Evolutionary conservation across 2,329 filamentous ascomycete genomes (phyloP), one percentile per base, ranked within the genome.

Genomic region (Leptographium lundbergii): DNA sequence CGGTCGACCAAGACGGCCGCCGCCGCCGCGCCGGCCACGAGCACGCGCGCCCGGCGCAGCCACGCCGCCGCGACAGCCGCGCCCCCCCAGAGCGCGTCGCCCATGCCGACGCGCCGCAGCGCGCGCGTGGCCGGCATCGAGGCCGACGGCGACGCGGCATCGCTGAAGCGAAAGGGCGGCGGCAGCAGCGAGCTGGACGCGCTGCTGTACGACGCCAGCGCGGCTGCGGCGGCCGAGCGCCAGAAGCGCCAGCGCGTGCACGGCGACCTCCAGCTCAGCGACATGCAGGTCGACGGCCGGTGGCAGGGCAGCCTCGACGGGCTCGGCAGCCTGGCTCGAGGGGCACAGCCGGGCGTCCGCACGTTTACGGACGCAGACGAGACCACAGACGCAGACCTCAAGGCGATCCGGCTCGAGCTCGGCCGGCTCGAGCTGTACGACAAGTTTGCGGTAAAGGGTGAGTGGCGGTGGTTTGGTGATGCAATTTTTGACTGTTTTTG

Each of bases 301-400:
- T 94, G 86, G 80, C 81, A 87, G 54, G 79, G 77, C 29, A 84
- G 81, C 13, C 76, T 85, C 19, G 85, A 85, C 24, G 85, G 90
- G 56, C 71, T 90, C 0, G 25, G 45, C 6, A 27, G 29, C 10
- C 70, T 71, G 2, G 73, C 86, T 10, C n/a, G n/a, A 1, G 89
- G 80, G 2, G 89, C 91, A 0, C 84, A 88, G 63, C 90, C 91
- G 0, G 89, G 92, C 54, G 80, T 90, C 58, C 78, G 90, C 24
- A 97, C 92, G 0, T 97, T 97, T 67, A 86, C 83, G 0, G 84
- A 83, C 0, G 84, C 88, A n/a, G 85, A 91, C 1, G 88, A 89
- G 62, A 95, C 89, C 0, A 85, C 81, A 0, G 85, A 96, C 67
- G 85, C 88, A 66, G 85, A 86, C 25, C 68, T 97, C 9, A 88